Conservation (phyloP, 805 yeast genomes). For the Candida qinlingensis region DNA sequence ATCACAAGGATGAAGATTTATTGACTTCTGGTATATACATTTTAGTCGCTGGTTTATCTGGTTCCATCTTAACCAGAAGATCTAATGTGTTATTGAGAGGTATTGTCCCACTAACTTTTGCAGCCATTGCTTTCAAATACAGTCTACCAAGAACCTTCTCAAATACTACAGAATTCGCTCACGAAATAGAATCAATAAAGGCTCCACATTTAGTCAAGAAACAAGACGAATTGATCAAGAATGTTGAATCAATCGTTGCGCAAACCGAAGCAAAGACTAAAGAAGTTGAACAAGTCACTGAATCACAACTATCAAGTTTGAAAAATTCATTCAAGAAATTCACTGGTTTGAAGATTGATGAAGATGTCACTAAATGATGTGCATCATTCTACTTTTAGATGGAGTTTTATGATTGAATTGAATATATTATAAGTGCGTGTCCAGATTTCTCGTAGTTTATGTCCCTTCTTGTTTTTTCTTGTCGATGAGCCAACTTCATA, state of each 20-base stretch:
- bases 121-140: constrained; percentile 57
- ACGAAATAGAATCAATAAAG: constrained; percentile 54
- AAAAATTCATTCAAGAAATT: constrained; percentile 33
- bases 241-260: constrained; percentile 39
- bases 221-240: constrained; percentile 46
- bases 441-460: neutral
- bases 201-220: constrained; percentile 60
- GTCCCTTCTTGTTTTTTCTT: neutral
- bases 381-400: neutral
- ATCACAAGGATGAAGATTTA: constrained; percentile 59
- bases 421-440: neutral
- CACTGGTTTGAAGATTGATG: constrained; percentile 69
- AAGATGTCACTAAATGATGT: constrained; percentile 47
- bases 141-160: constrained; percentile 69
- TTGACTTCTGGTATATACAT: constrained; percentile 70
- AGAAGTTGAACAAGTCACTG: constrained; percentile 29
- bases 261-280: constrained; percentile 31
- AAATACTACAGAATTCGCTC: constrained; percentile 52
- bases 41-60: constrained; percentile 62
- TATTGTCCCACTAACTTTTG: constrained; percentile 54
- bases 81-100: constrained; percentile 51
- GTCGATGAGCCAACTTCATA: too few relatives aligned
- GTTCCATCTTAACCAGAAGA: constrained; percentile 68
- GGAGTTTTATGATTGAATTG: neutral
- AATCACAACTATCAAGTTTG: constrained; percentile 14